Base-by-base conservation (phyloP, 768 basidiomycete genomes). In the Termitomyces titanicus region DNA sequence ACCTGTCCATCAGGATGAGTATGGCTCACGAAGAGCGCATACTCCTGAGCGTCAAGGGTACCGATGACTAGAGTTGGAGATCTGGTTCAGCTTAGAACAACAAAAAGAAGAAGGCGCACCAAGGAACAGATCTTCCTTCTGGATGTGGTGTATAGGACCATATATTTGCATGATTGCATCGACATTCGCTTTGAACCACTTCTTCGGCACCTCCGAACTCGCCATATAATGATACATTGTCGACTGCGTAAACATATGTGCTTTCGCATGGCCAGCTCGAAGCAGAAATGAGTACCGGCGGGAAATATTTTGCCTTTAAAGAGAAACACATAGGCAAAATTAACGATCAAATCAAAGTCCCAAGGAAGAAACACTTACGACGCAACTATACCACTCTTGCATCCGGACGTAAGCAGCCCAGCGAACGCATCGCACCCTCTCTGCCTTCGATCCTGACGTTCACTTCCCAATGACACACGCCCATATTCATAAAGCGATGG, bases 21-120 rank as follows among this genome's bases (percentile, higher is more conserved):
- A 56, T 91, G 86, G 61, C 86, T 87, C 34, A 92, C 89, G 59
- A 92, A 85, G 24, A 89, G 69, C 0, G 83, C 90, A 68, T 89
- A 88, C 54, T 88, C 85, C 0, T 82, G 78, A 5, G 90, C 79
- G 40, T 82, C 79, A 2, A 94, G 73, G 0, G 86, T 79, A 4
- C 91, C 91, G 29, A 92, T 81, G 24, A 91, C 79, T 79, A 46
- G 25, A 51, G 18, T 52, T 1, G 9, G 34, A 12, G 11, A 27
- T 39, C 22, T 40, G 18, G 29, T 4, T 29, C 24, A 44, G 31
- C 13, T 13, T 11, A 5, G 29, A 29, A 29, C 3, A 29, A 3
- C 29, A 3, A 29, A 29, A 29, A 29, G 11, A 13, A 38, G 27
- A 49, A 5, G 10, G 62, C 70, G 33, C 57, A 77, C 78, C 81